Conservation (phyloP, 208 protist species). For the Spongospora subterranea region DNA sequence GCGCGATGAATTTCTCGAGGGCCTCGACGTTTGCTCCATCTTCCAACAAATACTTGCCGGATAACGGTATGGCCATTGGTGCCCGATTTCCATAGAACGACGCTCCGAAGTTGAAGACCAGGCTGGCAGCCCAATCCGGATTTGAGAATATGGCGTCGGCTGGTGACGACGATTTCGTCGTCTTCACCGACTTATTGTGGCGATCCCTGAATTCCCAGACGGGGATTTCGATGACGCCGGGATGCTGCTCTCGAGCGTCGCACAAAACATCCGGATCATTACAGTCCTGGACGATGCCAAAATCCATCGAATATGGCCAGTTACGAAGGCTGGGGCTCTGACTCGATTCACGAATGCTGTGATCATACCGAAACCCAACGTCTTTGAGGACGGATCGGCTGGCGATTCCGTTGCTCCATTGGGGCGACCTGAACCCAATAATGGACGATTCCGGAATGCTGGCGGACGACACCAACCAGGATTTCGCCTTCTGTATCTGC, state of each 20-base stretch:
- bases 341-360: not conserved
- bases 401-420: slow-evolving; percentile 50
- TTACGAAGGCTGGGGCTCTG: not conserved
- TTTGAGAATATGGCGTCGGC: not conserved
- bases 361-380: slow-evolving; percentile 21
- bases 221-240: slow-evolving; percentile 31
- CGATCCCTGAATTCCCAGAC: slow-evolving; percentile 24
- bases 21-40: not conserved
- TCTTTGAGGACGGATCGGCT: slow-evolving; percentile 6
- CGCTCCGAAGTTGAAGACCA: slow-evolving; percentile 34
- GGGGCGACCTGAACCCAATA: not conserved
- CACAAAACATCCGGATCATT: slow-evolving; percentile 11
- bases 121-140: not conserved
- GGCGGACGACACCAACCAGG: not conserved
- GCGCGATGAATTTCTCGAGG: slow-evolving; percentile 19
- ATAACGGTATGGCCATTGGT: slow-evolving; percentile 13
- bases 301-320: slow-evolving; percentile 36
- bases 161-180: not conserved
- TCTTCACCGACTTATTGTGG: not conserved
- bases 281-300: slow-evolving; percentile 38
- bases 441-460: not conserved
- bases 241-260: slow-evolving; percentile 50
- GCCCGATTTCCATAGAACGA: slow-evolving; percentile 23
- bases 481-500: not conserved
- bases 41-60: not conserved